Percentiles rank a stretch among this genome's conserved stretches.
Evolutionary conservation across 305 asterid species (phyloP).

Genomic region (Stenogyne calaminthoides): DNA sequence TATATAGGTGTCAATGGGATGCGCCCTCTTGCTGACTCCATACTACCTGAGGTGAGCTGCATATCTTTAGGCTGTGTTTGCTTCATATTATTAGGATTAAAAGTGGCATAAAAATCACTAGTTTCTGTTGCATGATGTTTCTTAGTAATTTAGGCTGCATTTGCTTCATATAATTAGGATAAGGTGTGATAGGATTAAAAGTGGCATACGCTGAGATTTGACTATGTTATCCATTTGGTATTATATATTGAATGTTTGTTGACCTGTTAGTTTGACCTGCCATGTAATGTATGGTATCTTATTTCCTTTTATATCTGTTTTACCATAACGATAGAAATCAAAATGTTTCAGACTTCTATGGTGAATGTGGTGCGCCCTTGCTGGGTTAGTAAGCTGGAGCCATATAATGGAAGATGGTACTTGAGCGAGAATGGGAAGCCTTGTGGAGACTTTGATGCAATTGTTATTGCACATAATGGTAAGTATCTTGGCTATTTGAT

Average conservation of each 20-base stretch:
- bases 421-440: constrained; percentile 85
- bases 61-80: not conserved
- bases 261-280: constrained; percentile 14
- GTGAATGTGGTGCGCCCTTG: constrained; percentile 87
- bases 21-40: constrained; percentile 86
- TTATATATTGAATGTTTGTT: constrained; percentile 9
- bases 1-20: constrained; percentile 79
- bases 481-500: constrained; percentile 29
- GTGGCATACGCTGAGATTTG: not conserved
- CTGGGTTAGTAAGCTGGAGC: constrained; percentile 90
- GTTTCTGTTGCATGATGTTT: no score
- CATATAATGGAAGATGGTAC: constrained; percentile 88
- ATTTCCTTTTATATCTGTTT: constrained; percentile 22
- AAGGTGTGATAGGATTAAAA: no score
- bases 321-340: constrained; percentile 22
- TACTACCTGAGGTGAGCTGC: constrained; percentile 87
- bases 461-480: constrained; percentile 98
- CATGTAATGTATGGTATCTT: constrained; percentile 18
- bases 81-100: no score
- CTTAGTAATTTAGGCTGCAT: not conserved
- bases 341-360: constrained; percentile 58
- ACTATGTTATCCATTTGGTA: not conserved
- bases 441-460: constrained; percentile 85
- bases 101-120: no score
- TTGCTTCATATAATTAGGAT: no score